These are phyloP conservation scores for Podaxis sp. DNA, from an alignment of 768 basidiomycete species.

Conservation along the genomic window DNA sequence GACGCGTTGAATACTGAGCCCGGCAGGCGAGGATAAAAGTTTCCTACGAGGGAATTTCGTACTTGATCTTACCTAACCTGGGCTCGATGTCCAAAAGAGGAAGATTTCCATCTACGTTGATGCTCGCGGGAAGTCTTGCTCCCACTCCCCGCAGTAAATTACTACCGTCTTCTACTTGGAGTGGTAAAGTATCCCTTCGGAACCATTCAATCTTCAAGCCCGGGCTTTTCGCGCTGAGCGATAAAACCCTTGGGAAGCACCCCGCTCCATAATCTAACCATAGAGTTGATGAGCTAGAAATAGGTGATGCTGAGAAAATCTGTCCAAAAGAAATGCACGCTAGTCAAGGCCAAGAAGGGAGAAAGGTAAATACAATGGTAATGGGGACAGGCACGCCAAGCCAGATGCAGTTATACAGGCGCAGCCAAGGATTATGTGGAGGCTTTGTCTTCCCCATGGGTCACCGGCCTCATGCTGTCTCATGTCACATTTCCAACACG, in stretches of 20 bases:
- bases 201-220: background rate
- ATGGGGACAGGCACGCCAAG: background rate
- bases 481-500: background rate
- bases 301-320: background rate
- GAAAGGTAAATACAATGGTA: background rate
- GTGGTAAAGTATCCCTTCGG: background rate
- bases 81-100: background rate
- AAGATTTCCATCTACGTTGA: background rate
- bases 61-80: background rate
- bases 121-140: background rate
- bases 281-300: background rate
- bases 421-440: too few relatives aligned
- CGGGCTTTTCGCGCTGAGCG: background rate
- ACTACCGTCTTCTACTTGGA: background rate
- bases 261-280: background rate
- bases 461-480: background rate
- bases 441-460: background rate
- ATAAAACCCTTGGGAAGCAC: background rate
- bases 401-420: background rate
- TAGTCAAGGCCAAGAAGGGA: slow-evolving; percentile 1
- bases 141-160: background rate
- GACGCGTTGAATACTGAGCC: too few relatives aligned
- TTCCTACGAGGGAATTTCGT: background rate
- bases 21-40: background rate
- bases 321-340: background rate